Evolutionary conservation across 2,329 filamentous ascomycete genomes (phyloP), one percentile per base, ranked within the genome.

Genomic region (Phyllosticta paracitricarpa): DNA sequence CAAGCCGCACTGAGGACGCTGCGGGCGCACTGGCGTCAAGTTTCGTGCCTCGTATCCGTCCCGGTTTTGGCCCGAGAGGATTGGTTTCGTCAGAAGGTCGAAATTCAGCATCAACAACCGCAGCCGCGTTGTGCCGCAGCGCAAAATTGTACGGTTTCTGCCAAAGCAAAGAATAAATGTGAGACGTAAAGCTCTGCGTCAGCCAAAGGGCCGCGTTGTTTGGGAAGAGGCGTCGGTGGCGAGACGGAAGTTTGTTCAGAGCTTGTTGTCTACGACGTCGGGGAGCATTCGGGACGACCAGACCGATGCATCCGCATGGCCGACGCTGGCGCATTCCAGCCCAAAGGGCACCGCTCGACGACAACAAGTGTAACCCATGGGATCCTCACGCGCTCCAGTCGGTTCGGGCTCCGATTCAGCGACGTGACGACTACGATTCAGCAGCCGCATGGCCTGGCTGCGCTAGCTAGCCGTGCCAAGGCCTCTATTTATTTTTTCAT

Each of bases 321-420:
- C n/a, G 33, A 40, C 33, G 53, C 58, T 59, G 54, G 26, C 24
- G 58, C 33, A 56, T 59, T 59, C 58, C 58, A 60, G 58, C 58
- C 58, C 58, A 56, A 22, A 60, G 58, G 58, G 58, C 58, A 60
- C 58, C 58, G 51, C 35, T 22, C 53, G 26, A 56, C 54, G 54
- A 54, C 52, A 51, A 48, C 52, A 61, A 56, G 55, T 40, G 54
- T 26, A 35, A 48, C 59, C 56, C 26, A 54, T 54, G 17, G 56
- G 48, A 61, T 51, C 54, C 59, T 33, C 10, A 40, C 12, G 58
- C 58, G n/a, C 52, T 52, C 58, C 52, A 52, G 58, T 25, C 4
- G 33, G 22, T 60, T 60, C 56, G 58, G 58, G 58, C 58, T 40
- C 40, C 59, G 59, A 61, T 19, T 61, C 59, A 56, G 54, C 35